phyloP scores from a whole-genome alignment of 129 eudicot species.

The Lactuca sativa region DNA sequence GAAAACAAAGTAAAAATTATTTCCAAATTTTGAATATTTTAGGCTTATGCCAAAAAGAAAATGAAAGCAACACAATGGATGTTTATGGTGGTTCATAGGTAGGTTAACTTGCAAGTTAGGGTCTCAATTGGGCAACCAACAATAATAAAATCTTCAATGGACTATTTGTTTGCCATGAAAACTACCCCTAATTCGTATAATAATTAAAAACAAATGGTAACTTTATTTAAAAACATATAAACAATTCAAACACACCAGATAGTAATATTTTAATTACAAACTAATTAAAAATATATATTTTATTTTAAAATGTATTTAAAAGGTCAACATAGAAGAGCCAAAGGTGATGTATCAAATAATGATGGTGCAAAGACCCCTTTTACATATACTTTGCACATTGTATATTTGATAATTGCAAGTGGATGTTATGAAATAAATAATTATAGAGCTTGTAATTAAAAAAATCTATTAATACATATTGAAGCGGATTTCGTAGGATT shows the following conservation, averaged over 20 bases:
- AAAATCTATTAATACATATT: not conserved
- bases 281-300: not conserved
- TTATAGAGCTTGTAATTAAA: not conserved
- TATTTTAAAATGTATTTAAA: not conserved
- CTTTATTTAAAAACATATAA: not conserved
- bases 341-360: constrained; percentile 34
- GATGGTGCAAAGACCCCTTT: constrained; percentile 23
- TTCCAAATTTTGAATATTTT: not conserved
- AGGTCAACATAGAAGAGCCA: constrained; percentile 15
- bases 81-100: constrained; percentile 30
- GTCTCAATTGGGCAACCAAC: constrained; percentile 30
- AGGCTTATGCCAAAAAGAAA: constrained; percentile 28
- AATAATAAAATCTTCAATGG: constrained; percentile 23
- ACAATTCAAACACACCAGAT: not conserved
- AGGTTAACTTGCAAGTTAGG: constrained; percentile 42
- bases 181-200: constrained; percentile 10
- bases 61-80: constrained; percentile 34
- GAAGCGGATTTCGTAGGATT: too few relatives aligned
- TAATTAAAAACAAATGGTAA: not conserved
- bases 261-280: not conserved
- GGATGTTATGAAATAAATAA: not conserved
- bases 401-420: constrained; percentile 3
- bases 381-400: constrained; percentile 14
- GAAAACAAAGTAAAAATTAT: not conserved
- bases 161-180: constrained; percentile 30